A percentile compares a stretch with the other conserved stretches of the same genome.
These are phyloP conservation scores for Tagetes erecta DNA, from an alignment of 129 eudicot species.

Conservation along the genomic window DNA sequence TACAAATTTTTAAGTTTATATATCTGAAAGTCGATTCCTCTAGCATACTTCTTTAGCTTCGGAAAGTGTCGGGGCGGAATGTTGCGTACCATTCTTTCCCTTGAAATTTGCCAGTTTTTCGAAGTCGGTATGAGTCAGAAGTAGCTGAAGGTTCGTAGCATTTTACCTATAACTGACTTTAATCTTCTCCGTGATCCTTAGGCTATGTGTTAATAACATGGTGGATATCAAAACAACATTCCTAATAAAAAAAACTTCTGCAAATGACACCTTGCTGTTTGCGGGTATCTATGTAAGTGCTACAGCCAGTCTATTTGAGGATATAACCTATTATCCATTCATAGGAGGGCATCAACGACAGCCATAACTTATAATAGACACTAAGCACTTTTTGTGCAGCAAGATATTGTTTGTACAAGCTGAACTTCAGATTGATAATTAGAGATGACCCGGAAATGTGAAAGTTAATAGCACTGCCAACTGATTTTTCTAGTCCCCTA, in stretches of 20 bases:
- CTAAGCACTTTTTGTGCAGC: not conserved
- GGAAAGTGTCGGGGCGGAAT: not conserved
- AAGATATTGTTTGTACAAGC: not conserved
- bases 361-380: not conserved
- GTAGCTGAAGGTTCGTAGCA: not conserved
- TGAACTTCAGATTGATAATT: not conserved
- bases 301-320: not conserved
- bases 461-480: not conserved
- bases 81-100: not conserved
- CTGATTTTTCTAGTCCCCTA: not conserved
- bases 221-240: not conserved
- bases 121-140: not conserved
- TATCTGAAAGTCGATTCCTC: not conserved
- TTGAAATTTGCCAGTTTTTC: not conserved
- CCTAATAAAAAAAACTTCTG: slow-evolving; percentile 1
- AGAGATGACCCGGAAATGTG: not conserved
- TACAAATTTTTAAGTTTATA: not conserved
- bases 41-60: not conserved
- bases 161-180: not conserved
- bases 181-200: not conserved
- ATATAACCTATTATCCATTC: not conserved
- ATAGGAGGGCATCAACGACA: not conserved
- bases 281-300: not conserved
- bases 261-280: not conserved
- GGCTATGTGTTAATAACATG: not conserved